Evolutionary conservation across 352 stramenopile species (phyloP).

Genomic region (Phytophthora idaei): DNA sequence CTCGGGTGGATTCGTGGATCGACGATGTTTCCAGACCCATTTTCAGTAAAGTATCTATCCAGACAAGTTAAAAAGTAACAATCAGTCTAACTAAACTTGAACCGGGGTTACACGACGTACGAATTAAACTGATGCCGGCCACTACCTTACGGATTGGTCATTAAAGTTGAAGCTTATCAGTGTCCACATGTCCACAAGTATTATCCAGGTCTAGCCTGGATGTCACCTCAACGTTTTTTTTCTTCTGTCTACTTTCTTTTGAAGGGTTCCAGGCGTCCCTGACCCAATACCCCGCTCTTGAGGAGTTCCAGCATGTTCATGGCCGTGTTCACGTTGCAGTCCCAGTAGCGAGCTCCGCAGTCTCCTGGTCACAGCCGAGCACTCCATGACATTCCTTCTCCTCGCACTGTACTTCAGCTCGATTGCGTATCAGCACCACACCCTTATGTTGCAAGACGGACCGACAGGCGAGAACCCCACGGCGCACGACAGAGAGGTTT

Average conservation of each 20-base stretch:
- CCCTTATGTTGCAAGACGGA: not conserved
- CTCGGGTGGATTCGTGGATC: too few relatives aligned
- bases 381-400: constrained; percentile 18
- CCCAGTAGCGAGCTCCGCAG: constrained; percentile 15
- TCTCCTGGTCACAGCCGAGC: constrained; percentile 11
- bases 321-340: constrained; percentile 23
- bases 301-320: constrained; percentile 29
- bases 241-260: not conserved
- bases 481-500: too few relatives aligned
- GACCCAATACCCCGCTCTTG: constrained; percentile 9
- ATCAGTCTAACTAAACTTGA: too few relatives aligned
- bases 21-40: too few relatives aligned
- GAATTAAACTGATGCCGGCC: too few relatives aligned
- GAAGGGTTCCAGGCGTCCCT: not conserved
- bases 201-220: constrained; percentile 16
- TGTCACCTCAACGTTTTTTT: constrained; percentile 14
- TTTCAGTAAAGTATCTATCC: too few relatives aligned
- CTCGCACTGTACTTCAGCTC: constrained; percentile 6
- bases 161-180: too few relatives aligned
- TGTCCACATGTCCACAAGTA: too few relatives aligned
- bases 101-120: too few relatives aligned
- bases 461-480: too few relatives aligned
- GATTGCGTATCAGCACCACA: constrained; percentile 6
- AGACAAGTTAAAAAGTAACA: too few relatives aligned
- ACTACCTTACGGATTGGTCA: too few relatives aligned